phyloP scores from a whole-genome alignment of 2,329 filamentous ascomycete genomes.

The Stachybotrys chartarum region DNA sequence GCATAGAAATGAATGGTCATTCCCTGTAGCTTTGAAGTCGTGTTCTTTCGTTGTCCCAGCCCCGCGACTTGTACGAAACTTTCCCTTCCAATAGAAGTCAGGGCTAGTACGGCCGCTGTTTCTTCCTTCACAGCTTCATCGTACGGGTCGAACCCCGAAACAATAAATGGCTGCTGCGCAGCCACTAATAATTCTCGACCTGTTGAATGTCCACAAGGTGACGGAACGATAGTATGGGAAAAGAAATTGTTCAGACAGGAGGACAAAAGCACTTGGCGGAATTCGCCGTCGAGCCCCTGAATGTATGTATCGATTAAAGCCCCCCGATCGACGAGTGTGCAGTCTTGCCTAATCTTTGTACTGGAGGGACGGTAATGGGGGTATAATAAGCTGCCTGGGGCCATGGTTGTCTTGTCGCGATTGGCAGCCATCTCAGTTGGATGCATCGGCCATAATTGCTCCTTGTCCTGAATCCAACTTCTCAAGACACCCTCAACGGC shows the following conservation, averaged over 20 bases:
- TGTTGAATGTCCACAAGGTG: neutral
- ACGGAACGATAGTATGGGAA: neutral
- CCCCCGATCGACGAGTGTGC: too few relatives aligned
- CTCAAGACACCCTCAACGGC: neutral
- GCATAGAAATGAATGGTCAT: neutral
- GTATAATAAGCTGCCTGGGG: too few relatives aligned
- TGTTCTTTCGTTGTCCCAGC: too few relatives aligned
- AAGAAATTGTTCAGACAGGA: neutral
- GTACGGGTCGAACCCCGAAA: neutral
- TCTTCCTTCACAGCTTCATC: neutral
- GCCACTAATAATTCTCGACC: neutral
- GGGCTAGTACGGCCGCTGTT: neutral
- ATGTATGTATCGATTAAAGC: too few relatives aligned
- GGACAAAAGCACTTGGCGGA: neutral
- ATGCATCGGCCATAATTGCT: neutral
- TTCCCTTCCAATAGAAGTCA: too few relatives aligned
- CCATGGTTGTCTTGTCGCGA: too few relatives aligned
- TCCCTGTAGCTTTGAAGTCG: too few relatives aligned
- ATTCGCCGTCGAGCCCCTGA: too few relatives aligned
- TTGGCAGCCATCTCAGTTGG: too few relatives aligned
- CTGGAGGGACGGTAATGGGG: too few relatives aligned
- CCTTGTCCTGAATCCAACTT: neutral
- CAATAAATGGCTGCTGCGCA: neutral
- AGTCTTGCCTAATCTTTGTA: too few relatives aligned
- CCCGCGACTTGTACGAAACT: too few relatives aligned